A percentile compares a stretch with the other conserved stretches of the same genome.
These are phyloP conservation scores for Paracoccidioides lutzii DNA, from an alignment of 2,329 filamentous ascomycete species.

Conservation along the genomic window DNA sequence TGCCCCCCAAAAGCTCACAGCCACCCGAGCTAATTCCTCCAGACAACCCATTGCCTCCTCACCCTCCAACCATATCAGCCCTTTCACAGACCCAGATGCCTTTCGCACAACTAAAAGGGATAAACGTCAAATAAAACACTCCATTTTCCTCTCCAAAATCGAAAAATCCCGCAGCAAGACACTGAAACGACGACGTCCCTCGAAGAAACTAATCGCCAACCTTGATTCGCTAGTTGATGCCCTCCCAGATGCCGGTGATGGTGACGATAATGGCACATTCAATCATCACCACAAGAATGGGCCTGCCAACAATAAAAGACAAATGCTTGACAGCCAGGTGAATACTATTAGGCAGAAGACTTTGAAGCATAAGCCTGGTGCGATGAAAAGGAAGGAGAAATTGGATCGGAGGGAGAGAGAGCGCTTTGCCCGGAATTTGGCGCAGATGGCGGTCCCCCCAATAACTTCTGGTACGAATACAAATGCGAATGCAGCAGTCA, in stretches of 20 bases:
- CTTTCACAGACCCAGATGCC: slow-evolving; percentile 7
- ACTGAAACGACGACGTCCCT: slow-evolving; percentile 53
- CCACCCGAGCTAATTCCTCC: slow-evolving; percentile 5
- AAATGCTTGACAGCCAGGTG: slow-evolving; percentile 36
- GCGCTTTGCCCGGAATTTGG: slow-evolving; percentile 73
- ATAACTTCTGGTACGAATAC: no score
- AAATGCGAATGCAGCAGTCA: background rate
- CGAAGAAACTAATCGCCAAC: slow-evolving; percentile 65
- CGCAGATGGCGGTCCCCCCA: slow-evolving; percentile 41
- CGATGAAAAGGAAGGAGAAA: slow-evolving; percentile 69
- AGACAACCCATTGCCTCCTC: slow-evolving; percentile 14
- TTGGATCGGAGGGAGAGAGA: slow-evolving; percentile 70
- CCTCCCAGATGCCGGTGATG: slow-evolving; percentile 50
- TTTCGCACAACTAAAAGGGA: slow-evolving; percentile 68
- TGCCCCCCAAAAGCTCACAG: slow-evolving; percentile 11
- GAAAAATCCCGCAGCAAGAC: slow-evolving; percentile 46
- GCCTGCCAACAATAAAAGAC: slow-evolving; percentile 11
- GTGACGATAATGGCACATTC: slow-evolving; percentile 32
- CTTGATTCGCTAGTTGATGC: slow-evolving; percentile 69
- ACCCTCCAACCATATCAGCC: slow-evolving; percentile 8
- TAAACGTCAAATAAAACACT: slow-evolving; percentile 71
- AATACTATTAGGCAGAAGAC: slow-evolving; percentile 65
- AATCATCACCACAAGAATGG: slow-evolving; percentile 26
- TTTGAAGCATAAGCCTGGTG: slow-evolving; percentile 61
- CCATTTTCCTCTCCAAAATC: slow-evolving; percentile 64